Conservation (phyloP, 2,329 filamentous ascomycete species). For the Ascochyta viciae-villosae region DNA sequence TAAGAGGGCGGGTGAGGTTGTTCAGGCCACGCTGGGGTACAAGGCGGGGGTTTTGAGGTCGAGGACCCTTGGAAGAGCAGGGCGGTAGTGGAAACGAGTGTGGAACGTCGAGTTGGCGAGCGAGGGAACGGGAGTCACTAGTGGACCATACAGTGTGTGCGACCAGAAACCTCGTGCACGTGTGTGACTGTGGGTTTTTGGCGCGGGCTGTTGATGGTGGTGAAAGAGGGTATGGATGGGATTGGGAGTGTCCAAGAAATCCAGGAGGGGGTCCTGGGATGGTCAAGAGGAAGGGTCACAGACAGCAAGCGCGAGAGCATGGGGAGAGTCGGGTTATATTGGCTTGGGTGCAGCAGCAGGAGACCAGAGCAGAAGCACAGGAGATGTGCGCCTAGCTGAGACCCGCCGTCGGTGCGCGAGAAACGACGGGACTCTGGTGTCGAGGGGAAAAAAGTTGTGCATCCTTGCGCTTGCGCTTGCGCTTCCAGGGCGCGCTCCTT, state of each 20-base stretch:
- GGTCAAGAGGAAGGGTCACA: constrained; percentile 19
- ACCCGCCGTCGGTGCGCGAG: constrained; percentile 23
- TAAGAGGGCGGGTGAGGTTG: constrained; percentile 17
- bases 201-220: too few species aligned
- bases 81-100: constrained; percentile 42
- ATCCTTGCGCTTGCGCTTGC: constrained; percentile 18
- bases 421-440: constrained; percentile 35
- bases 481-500: constrained; percentile 22
- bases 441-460: constrained; percentile 23
- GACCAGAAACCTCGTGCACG: constrained; percentile 33
- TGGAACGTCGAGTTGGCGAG: constrained; percentile 35
- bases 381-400: constrained; percentile 26
- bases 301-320: constrained; percentile 17
- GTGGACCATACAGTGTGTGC: constrained; percentile 17
- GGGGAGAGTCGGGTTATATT: constrained; percentile 39
- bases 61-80: constrained; percentile 22
- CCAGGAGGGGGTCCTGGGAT: constrained; percentile 4
- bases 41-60: constrained; percentile 28
- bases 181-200: constrained; percentile 20
- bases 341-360: constrained; percentile 25
- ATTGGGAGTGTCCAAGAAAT: background rate
- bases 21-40: constrained; percentile 23
- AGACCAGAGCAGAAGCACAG: background rate
- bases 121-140: constrained; percentile 37
- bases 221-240: too few species aligned